phyloP scores from a whole-genome alignment of 2,329 filamentous ascomycete genomes.

The Rhynchosporium agropyri region DNA sequence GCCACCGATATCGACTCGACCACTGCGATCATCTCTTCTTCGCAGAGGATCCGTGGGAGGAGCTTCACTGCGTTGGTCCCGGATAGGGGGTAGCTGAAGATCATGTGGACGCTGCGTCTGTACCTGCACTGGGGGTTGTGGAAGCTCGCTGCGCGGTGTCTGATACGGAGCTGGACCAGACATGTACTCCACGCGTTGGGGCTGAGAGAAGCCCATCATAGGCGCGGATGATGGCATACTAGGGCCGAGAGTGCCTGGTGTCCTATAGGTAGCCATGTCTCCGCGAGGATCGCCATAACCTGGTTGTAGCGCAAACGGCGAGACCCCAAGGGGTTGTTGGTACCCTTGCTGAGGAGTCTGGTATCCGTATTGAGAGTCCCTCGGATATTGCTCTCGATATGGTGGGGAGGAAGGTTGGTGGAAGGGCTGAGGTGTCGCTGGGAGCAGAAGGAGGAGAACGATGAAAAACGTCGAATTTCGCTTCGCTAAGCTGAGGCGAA shows the following conservation, averaged over 20 bases:
- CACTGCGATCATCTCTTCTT: slow-evolving; percentile 52
- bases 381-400: slow-evolving; percentile 37
- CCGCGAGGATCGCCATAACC: slow-evolving; percentile 34
- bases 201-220: slow-evolving; percentile 51
- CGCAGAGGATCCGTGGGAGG: slow-evolving; percentile 41
- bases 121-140: slow-evolving; percentile 38
- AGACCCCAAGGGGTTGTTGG: slow-evolving; percentile 29
- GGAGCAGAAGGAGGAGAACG: slow-evolving; percentile 46
- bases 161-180: slow-evolving; percentile 50
- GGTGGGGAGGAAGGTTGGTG: slow-evolving; percentile 35
- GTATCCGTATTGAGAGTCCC: slow-evolving; percentile 40
- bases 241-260: slow-evolving; percentile 31
- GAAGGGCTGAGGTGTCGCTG: slow-evolving; percentile 35
- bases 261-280: slow-evolving; percentile 36
- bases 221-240: slow-evolving; percentile 43
- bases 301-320: slow-evolving; percentile 34
- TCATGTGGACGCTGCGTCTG: slow-evolving; percentile 42
- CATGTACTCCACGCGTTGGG: slow-evolving; percentile 50
- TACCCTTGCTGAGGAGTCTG: slow-evolving; percentile 37
- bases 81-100: slow-evolving; percentile 48
- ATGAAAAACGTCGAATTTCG: slow-evolving; percentile 65
- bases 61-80: slow-evolving; percentile 41
- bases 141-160: slow-evolving; percentile 56
- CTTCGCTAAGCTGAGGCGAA: slow-evolving; percentile 60
- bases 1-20: slow-evolving; percentile 62